These are phyloP conservation scores for Prunus campanulata DNA, from an alignment of 306 rosid species.

Conservation along the genomic window DNA sequence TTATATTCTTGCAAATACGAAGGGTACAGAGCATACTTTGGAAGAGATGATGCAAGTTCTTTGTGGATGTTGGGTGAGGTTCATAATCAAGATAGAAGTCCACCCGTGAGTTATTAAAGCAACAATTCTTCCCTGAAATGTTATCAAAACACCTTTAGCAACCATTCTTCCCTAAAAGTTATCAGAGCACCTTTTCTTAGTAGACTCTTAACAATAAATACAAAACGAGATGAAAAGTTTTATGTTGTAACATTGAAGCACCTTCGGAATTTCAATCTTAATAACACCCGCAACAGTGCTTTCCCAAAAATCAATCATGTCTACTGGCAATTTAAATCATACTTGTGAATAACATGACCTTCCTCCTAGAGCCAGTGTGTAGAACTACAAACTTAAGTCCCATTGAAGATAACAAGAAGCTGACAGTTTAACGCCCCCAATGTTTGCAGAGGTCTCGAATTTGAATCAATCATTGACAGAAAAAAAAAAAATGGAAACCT, in stretches of 20 bases:
- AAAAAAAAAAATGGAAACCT: not conserved
- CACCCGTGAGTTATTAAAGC: slow-evolving; percentile 85
- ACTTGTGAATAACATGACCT: not conserved
- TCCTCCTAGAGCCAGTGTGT: not conserved
- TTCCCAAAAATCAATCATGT: not conserved
- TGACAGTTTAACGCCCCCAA: not conserved
- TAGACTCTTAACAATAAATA: not conserved
- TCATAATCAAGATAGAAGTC: slow-evolving; percentile 71
- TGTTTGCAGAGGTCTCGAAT: too few species aligned
- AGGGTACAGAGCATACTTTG: slow-evolving; percentile 62
- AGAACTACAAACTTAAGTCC: not conserved
- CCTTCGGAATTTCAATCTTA: not conserved
- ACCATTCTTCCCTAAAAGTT: not conserved
- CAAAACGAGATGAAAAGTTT: not conserved
- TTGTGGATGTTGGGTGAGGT: slow-evolving; percentile 88
- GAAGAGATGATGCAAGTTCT: slow-evolving; percentile 87
- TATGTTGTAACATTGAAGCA: not conserved
- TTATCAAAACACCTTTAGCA: slow-evolving; percentile 25
- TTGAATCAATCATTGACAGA: too few species aligned
- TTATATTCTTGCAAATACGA: slow-evolving; percentile 11
- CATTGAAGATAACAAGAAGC: not conserved
- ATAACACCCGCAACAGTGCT: not conserved
- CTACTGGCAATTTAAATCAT: not conserved
- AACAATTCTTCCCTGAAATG: slow-evolving; percentile 81
- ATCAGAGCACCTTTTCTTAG: not conserved